Percentiles rank a stretch among this genome's conserved stretches.
Evolutionary conservation across 164 flowering plant genomes (phyloP).

Genomic region (Kalanchoe fedtschenkoi): DNA sequence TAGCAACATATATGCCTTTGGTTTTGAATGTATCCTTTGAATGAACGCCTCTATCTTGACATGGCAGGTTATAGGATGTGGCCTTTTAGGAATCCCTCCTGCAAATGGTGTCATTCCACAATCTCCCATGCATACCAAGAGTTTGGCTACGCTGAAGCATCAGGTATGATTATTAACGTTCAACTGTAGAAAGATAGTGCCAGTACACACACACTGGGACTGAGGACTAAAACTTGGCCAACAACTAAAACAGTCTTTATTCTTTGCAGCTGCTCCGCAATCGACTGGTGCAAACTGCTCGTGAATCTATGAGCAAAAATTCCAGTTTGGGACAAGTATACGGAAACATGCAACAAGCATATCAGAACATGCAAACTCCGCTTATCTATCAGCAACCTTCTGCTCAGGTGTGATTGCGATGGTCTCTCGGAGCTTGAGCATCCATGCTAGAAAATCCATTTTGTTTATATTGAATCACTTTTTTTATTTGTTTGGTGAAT

Average conservation of each 20-base stretch:
- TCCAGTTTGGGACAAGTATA: constrained; percentile 85
- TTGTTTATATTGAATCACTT: background rate
- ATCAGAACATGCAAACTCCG: constrained; percentile 94
- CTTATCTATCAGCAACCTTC: constrained; percentile 68
- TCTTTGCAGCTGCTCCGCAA: constrained; percentile 77
- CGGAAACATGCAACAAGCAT: constrained; percentile 93
- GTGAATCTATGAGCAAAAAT: constrained; percentile 52
- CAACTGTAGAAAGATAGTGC: background rate
- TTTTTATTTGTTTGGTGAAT: constrained; percentile 7
- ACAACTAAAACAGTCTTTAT: background rate
- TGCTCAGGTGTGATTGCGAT: constrained; percentile 7
- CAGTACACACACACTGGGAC: background rate
- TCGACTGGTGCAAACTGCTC: constrained; percentile 72
- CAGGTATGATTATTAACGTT: constrained; percentile 38
- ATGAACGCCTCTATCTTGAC: background rate
- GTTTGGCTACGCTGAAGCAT: constrained; percentile 93
- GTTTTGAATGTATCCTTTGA: background rate
- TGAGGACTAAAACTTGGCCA: background rate
- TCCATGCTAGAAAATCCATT: background rate
- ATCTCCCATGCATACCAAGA: constrained; percentile 99
- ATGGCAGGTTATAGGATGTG: constrained; percentile 71
- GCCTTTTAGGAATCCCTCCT: constrained; percentile 97
- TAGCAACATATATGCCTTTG: background rate
- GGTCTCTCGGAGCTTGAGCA: background rate
- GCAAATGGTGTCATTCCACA: constrained; percentile 98